Evolutionary conservation across 2,329 filamentous ascomycete species (phyloP), one percentile per base, ranked within the genome.

Genomic region (Pseudogymnoascus verrucosus): DNA sequence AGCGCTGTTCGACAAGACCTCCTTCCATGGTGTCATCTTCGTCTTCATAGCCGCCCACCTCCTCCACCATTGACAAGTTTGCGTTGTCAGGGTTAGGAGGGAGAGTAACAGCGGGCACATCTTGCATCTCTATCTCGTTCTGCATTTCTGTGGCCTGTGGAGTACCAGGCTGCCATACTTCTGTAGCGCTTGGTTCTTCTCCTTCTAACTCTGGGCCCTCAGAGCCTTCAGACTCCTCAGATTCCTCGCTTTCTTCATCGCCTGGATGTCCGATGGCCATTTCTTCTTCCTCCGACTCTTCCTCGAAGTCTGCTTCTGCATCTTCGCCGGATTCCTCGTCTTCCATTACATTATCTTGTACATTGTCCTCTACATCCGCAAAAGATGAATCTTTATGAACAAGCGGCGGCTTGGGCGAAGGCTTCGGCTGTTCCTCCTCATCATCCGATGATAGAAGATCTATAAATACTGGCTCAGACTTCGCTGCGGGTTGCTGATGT

Each of bases 361-460:
- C 26, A 54, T 42, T 34, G 12, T 44, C 36, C 19, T 40, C 59
- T 19, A 39, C 59, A 61, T 61, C 59, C 19, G 39, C 59, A 26
- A 61, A 39, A 26, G 34, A 42, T 4, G 21, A 61, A 4, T 39
- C 39, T 14, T 61, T 61, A 14, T 57, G 51, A 34, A 21, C 11
- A 34, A 57, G 51, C 12, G 26, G 51, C 10, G 51, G 51, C 28
- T 21, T 57, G n/a, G 26, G 26, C 12, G 12, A 28, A 34, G 51
- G n/a, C 5, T 57, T 19, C 5, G 51, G n/a, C 26, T 57, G 26
- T 54, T 60, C 67, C n/a, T 72, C 71, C 61, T 74, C 72, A 5
- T 73, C 71, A 54, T 73, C 72, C n/a, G 72, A 74, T 19, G 72
- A 74, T 10, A 74, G 64, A 19, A 74, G 64, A 26, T 74, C 70